phyloP scores from a whole-genome alignment of 179 eudicot genomes.

The Beta corolliflora region DNA sequence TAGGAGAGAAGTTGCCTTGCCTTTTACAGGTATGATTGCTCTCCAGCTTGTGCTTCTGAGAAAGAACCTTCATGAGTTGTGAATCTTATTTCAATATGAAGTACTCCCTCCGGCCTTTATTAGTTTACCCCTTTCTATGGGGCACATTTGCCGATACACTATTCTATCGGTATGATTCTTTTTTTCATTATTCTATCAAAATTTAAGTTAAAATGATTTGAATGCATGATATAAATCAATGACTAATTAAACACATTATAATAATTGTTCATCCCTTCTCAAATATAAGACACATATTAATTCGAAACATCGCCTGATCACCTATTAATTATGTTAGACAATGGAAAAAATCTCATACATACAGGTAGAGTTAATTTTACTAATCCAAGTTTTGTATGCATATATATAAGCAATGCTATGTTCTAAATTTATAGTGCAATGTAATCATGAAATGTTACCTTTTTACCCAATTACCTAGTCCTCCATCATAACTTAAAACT shows the following conservation, averaged over 20 bases:
- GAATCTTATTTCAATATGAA: not conserved
- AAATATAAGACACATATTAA: too few species aligned
- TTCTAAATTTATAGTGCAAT: slow-evolving; percentile 5
- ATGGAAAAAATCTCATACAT: too few species aligned
- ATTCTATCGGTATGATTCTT: too few species aligned
- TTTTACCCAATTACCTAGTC: not conserved
- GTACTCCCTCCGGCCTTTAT: too few species aligned
- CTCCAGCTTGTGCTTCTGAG: slow-evolving; percentile 22
- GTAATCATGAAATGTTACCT: slow-evolving; percentile 16
- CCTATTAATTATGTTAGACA: not conserved
- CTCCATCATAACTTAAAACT: not conserved
- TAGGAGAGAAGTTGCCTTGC: slow-evolving; percentile 40
- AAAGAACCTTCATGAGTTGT: slow-evolving; percentile 9
- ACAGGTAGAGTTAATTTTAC: not conserved
- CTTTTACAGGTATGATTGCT: slow-evolving; percentile 40
- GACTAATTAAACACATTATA: too few species aligned
- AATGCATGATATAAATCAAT: too few species aligned
- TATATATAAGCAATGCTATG: not conserved
- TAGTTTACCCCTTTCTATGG: too few species aligned
- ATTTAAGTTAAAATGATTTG: too few species aligned
- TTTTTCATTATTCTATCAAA: too few species aligned
- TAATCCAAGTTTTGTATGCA: not conserved
- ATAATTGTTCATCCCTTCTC: too few species aligned
- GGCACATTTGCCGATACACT: too few species aligned
- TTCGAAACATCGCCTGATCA: too few species aligned